phyloP scores from a whole-genome alignment of 2,329 filamentous ascomycete genomes.

The Exophiala alcalophila region DNA sequence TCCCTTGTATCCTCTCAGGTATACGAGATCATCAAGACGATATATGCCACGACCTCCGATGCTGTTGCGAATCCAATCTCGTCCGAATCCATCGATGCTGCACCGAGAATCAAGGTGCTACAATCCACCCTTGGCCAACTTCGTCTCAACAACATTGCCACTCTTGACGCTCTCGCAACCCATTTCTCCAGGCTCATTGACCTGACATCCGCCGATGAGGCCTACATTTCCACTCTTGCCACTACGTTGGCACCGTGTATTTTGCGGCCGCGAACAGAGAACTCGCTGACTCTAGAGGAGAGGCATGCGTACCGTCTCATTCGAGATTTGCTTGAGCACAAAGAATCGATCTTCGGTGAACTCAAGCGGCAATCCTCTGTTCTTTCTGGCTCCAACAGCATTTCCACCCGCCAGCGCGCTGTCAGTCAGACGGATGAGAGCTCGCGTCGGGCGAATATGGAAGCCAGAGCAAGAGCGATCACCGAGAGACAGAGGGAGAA shows the following conservation, averaged over 20 bases:
- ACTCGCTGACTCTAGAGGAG: conserved; percentile 90
- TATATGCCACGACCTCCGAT: conserved; percentile 82
- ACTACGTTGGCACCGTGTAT: conserved; percentile 77
- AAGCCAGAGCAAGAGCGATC: conserved; percentile 82
- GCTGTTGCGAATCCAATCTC: conserved; percentile 63
- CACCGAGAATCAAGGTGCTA: conserved; percentile 72
- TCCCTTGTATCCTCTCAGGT: conserved; percentile 98
- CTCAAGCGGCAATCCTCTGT: conserved; percentile 68
- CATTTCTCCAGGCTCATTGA: conserved; percentile 97
- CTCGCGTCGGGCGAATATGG: conserved; percentile 88
- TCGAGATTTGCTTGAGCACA: conserved; percentile 87
- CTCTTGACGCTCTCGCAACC: conserved; percentile 96
- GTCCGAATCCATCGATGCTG: conserved; percentile 26
- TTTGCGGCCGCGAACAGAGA: conserved; percentile 81
- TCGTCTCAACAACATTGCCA: conserved; percentile 94
- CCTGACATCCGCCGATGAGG: conserved; percentile 89
- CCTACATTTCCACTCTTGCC: conserved; percentile 73
- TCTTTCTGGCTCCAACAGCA: conserved; percentile 21
- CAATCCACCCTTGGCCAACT: conserved; percentile 95
- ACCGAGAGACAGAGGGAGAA: conserved; percentile 71
- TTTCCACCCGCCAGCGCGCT: conserved; percentile 54
- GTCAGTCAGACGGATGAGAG: conserved; percentile 78
- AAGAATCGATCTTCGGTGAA: conserved; percentile 92
- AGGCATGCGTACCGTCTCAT: conserved; percentile 87
- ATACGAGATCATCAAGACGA: conserved; percentile 97